These are phyloP conservation scores for Castanea crenata DNA, from an alignment of 306 rosid genomes.

Conservation along the genomic window DNA sequence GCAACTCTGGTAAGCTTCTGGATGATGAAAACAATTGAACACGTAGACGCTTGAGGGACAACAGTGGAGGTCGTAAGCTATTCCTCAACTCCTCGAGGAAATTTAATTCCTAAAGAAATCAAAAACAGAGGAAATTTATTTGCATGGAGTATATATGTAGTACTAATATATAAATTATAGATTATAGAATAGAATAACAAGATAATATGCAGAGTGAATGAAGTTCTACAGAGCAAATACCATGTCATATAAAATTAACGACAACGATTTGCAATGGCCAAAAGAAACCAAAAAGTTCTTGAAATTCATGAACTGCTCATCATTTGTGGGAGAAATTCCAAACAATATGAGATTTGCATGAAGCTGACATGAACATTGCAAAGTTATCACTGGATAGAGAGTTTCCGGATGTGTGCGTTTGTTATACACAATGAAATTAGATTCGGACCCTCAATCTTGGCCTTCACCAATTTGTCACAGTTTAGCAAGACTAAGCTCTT, in stretches of 20 bases:
- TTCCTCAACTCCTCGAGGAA: neutral
- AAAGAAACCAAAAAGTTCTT: neutral
- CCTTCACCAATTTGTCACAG: too few species aligned
- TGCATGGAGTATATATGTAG: neutral
- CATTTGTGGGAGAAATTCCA: too few species aligned
- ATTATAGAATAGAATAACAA: neutral
- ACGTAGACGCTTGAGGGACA: neutral
- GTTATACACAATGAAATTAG: too few species aligned
- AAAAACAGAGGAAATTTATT: neutral
- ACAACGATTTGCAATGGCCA: constrained; percentile 5
- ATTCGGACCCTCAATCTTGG: too few species aligned
- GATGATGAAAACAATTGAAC: neutral
- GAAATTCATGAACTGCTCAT: neutral
- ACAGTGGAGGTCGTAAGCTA: neutral
- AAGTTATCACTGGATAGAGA: neutral
- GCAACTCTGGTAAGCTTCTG: too few species aligned
- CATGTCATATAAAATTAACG: neutral
- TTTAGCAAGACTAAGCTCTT: too few species aligned
- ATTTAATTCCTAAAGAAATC: neutral
- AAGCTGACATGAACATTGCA: neutral
- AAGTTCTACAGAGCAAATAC: neutral
- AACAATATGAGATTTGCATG: neutral
- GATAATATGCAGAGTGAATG: neutral
- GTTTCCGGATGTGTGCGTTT: too few species aligned
- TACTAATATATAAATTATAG: neutral